A percentile compares a stretch with the other conserved stretches of the same genome.
Evolutionary conservation across 2,329 filamentous ascomycete species (phyloP).

Genomic region (Mollisiaceae sp.): DNA sequence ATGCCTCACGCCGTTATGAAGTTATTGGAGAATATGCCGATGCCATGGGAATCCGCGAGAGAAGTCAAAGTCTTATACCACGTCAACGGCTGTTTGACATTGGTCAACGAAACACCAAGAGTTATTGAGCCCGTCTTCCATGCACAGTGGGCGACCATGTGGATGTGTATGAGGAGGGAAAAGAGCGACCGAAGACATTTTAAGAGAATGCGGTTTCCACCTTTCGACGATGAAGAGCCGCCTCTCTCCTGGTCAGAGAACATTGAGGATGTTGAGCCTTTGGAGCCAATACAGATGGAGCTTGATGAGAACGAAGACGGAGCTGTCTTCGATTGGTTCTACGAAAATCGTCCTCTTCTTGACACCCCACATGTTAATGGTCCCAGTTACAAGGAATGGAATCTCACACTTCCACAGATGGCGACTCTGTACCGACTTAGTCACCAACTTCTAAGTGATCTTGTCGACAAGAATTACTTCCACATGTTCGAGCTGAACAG

Average conservation of each 20-base stretch:
- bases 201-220: slow-evolving; percentile 98
- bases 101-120: slow-evolving; percentile 95
- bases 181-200: slow-evolving; percentile 96
- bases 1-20: slow-evolving; percentile 99
- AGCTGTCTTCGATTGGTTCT: slow-evolving; percentile 95
- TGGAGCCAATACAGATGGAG: slow-evolving; percentile 98
- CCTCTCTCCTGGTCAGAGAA: slow-evolving; percentile 98
- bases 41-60: slow-evolving; percentile 96
- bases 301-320: slow-evolving; percentile 92
- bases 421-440: slow-evolving; percentile 92
- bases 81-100: slow-evolving; percentile 93
- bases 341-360: slow-evolving; percentile 87
- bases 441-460: slow-evolving; percentile 86
- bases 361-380: slow-evolving; percentile 96
- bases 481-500: slow-evolving; percentile 96
- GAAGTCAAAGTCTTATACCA: slow-evolving; percentile 99
- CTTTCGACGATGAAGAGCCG: slow-evolving; percentile 98
- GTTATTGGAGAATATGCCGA: slow-evolving; percentile 98
- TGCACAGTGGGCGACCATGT: slow-evolving; percentile 99
- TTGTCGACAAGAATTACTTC: slow-evolving; percentile 96
- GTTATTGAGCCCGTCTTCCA: slow-evolving; percentile 98
- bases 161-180: slow-evolving; percentile 96
- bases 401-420: slow-evolving; percentile 92
- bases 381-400: slow-evolving; percentile 96
- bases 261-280: slow-evolving; percentile 95